Base-by-base conservation (phyloP, 768 basidiomycete genomes). In the Trametes maxima region DNA sequence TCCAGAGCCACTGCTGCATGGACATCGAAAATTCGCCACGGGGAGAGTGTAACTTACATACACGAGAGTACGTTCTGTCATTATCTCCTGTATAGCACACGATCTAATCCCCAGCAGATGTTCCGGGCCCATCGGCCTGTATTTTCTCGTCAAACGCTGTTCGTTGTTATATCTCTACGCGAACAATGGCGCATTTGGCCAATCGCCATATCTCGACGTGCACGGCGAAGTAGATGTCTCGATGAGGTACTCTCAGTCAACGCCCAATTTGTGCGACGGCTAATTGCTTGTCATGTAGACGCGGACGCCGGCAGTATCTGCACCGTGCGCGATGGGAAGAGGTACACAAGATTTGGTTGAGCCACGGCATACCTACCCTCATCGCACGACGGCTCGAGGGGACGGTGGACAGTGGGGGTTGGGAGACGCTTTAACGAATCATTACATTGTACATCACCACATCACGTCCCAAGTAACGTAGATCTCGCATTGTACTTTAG, bases 31-130 rank as follows among this genome's bases (percentile, higher is more conserved):
- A 78, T 17, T 78, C 81, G 16, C 76, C 78, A 42, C 78, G 88
- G 24, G 97, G 96, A 28, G 96, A 99, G 70, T 98, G 95, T 73
- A 99, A 98, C 72, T 85, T 91, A 80, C 97, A 98, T 71, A 92
- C 89, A 52, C 82, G 94, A 82, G 90, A 92, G 96, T 97, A 70
- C 70, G 94, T 87, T 59, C 45, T 33, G 52, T 54, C 65, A n/a
- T 46, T 21, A 42, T 44, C 10, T 10, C 44, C 14, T 42, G 14
- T 33, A 21, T 43, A 21, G 7, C 40, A 53, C 25, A 40, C 24
- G 17, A 43, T 49, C 44, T 51, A 33, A 25, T 45, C 57, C 22
- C 14, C 28, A 56, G 54, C 65, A 98, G 96, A 57, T 98, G 96
- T 68, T 93, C 92, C 6, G 95, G 94, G 5, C 86, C 87, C 2